phyloP scores from a whole-genome alignment of 1,284 basidiomycete species.

The Bjerkandera adusta region DNA sequence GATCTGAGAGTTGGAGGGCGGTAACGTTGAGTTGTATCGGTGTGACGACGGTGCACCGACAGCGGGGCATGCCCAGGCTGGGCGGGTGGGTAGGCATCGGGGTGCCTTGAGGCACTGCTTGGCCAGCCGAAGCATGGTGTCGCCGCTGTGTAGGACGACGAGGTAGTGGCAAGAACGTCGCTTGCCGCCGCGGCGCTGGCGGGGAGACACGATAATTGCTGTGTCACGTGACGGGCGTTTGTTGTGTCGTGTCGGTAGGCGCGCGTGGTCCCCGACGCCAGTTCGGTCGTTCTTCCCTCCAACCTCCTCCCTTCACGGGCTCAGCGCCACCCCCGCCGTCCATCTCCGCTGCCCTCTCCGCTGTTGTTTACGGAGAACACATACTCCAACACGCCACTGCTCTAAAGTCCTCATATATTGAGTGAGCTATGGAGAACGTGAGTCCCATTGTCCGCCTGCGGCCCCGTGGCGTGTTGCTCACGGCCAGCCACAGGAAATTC shows the following conservation, averaged over 20 bases:
- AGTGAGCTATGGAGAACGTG: no score
- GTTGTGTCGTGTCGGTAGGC: neutral
- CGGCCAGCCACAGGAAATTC: neutral
- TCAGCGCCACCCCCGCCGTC: no score
- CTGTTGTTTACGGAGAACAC: no score
- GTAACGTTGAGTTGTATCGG: conserved; percentile 7
- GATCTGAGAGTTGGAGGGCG: conserved; percentile 1
- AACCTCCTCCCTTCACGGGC: no score
- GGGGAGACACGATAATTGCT: neutral
- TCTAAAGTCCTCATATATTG: no score
- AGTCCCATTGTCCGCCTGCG: no score
- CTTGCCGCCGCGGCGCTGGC: neutral
- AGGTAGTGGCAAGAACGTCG: neutral
- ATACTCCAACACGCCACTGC: no score
- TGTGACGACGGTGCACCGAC: neutral
- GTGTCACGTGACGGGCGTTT: conserved; percentile 6
- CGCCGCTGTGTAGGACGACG: neutral
- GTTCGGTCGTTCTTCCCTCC: no score
- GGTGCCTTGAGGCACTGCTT: neutral
- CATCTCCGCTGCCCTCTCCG: no score
- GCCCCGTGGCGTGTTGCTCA: no score
- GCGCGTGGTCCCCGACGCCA: no score
- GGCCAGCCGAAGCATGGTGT: conserved; percentile 1
- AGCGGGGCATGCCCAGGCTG: neutral
- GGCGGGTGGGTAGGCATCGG: neutral